These are phyloP conservation scores for Gnomoniopsis smithogilvyi DNA, from an alignment of 2,329 filamentous ascomycete species.

Conservation along the genomic window DNA sequence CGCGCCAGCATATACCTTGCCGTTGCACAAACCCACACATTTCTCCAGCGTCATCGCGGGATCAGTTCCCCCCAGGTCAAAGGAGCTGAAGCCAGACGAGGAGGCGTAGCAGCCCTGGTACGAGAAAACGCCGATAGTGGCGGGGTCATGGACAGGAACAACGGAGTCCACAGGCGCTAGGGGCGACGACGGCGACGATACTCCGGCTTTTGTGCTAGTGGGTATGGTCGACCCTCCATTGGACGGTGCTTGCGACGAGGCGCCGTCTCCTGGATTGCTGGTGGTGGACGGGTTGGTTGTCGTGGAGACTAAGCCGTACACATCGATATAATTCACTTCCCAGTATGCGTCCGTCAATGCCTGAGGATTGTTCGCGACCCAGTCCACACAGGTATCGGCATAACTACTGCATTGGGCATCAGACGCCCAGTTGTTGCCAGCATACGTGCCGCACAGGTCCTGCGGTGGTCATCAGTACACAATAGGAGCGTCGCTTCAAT, in stretches of 20 bases:
- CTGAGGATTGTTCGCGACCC: constrained; percentile 41
- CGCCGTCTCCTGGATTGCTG: not conserved
- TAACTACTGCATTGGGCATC: constrained; percentile 34
- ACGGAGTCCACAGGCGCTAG: constrained; percentile 7
- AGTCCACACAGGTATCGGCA: constrained; percentile 44
- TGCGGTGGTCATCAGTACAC: constrained; percentile 21
- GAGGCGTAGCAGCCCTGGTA: constrained; percentile 27
- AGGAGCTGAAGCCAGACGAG: constrained; percentile 47
- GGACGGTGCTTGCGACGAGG: not conserved
- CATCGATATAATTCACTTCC: constrained; percentile 55
- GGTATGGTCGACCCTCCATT: not conserved
- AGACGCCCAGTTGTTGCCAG: constrained; percentile 44
- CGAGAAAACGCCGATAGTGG: constrained; percentile 10
- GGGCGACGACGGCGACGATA: not conserved
- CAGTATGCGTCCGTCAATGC: constrained; percentile 42
- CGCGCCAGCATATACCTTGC: constrained; percentile 12
- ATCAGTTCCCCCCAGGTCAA: constrained; percentile 22
- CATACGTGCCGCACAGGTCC: constrained; percentile 77
- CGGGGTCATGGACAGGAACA: constrained; percentile 9
- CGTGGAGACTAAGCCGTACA: constrained; percentile 29
- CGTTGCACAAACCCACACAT: constrained; percentile 7
- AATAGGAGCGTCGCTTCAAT: not conserved
- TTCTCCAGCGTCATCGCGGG: constrained; percentile 14
- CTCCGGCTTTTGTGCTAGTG: not conserved
- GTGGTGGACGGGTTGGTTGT: constrained; percentile 1